Evolutionary conservation across 2,329 filamentous ascomycete genomes (phyloP).

Genomic region (Exophiala alcalophila): DNA sequence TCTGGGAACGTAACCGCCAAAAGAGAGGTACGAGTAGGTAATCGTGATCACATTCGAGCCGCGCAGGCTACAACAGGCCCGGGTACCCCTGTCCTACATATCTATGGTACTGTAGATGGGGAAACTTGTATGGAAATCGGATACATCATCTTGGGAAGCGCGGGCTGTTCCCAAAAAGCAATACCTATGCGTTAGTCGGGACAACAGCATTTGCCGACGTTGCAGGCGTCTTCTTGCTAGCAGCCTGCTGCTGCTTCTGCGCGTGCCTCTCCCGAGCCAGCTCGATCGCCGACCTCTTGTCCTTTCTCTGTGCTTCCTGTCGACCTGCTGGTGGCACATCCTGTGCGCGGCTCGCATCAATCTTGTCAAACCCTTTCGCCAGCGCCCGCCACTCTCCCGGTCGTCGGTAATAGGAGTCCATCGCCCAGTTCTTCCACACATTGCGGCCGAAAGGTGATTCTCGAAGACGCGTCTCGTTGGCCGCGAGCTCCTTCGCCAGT

Average conservation of each 20-base stretch:
- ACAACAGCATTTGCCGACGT: constrained; percentile 23
- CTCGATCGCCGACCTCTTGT: constrained; percentile 53
- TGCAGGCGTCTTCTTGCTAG: constrained; percentile 32
- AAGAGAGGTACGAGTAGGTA: no score
- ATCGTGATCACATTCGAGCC: no score
- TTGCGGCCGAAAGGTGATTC: constrained; percentile 63
- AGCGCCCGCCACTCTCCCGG: constrained; percentile 63
- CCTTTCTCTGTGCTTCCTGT: constrained; percentile 25
- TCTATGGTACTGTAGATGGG: no score
- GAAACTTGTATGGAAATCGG: no score
- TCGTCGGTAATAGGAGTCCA: constrained; percentile 66
- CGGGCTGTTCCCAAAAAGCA: no score
- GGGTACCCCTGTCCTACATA: no score
- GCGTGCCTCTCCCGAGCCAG: constrained; percentile 57
- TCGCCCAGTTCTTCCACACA: constrained; percentile 71
- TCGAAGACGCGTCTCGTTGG: constrained; percentile 59
- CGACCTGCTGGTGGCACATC: neutral
- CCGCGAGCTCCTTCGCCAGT: constrained; percentile 61
- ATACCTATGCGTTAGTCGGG: constrained; percentile 20
- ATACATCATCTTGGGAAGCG: no score
- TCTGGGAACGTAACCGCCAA: no score
- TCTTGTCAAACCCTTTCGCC: constrained; percentile 49
- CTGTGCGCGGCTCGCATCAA: constrained; percentile 25
- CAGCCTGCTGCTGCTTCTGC: constrained; percentile 36
- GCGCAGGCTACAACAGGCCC: no score